Evolutionary conservation across 2,329 filamentous ascomycete genomes (phyloP), one percentile per base, ranked within the genome.

Genomic region (Bipolaris oryzae): DNA sequence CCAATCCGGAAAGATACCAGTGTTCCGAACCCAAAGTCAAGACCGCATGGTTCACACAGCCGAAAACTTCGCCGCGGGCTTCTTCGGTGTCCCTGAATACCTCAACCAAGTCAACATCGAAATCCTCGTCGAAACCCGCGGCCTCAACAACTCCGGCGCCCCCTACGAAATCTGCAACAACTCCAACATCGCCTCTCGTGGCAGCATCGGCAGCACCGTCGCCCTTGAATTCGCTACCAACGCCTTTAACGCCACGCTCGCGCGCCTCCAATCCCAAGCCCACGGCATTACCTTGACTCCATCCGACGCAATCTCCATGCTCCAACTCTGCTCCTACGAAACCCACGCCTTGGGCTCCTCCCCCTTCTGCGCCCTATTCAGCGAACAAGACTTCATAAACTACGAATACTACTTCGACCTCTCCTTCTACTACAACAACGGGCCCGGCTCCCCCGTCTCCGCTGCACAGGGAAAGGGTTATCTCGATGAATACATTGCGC

Each of bases 381-480:
- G 64, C 44, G 67, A 79, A 42, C 62, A 79, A 51, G 78, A 80
- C 53, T 80, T 77, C 55, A 28, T 79, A 9, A 78, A 78, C 57
- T 79, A 75, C 52, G 78, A 80, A 49, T 80, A 80, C 63, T 78
- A 73, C 63, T 78, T 73, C 58, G 78, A 80, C 53, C 63, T 80
- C 28, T 74, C 74, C 54, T 67, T 78, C 64, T 72, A 71, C 60
- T 70, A 68, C 60, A 71, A 73, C 61, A 73, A 73, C 51, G 67
- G 70, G 0, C 67, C 67, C 7, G 69, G 70, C 5, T 71, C 67
- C 4, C 69, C 69, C 3, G 69, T 72, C 3, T 57, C 70, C 7
- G 70, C 70, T n/a, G 70, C 69, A 0, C 68, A 73, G 53, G 70
- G 70, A n/a, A 73, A 73, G 33, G 69, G 64, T 1, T 73, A 64